Evolutionary conservation across 305 asterid species (phyloP).

Genomic region (Fraxinus latifolia): DNA sequence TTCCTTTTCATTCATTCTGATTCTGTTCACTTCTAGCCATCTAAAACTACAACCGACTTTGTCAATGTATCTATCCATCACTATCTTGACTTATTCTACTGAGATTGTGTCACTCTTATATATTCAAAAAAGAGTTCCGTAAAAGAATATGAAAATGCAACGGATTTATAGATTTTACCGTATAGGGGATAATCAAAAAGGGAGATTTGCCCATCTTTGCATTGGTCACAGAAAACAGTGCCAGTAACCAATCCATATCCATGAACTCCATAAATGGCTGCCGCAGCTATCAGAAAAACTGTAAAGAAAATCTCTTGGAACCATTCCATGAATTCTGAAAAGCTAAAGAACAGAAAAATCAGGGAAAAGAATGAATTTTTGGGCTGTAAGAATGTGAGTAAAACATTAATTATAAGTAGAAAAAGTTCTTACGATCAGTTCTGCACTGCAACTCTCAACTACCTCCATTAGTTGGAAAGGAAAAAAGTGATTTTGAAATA

Average conservation of each 20-base stretch:
- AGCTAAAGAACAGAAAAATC: conserved; percentile 9
- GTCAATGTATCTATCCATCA: not conserved
- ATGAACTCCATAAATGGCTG: conserved; percentile 41
- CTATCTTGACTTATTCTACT: not conserved
- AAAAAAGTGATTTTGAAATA: not conserved
- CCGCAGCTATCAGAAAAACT: conserved; percentile 42
- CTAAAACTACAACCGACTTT: not conserved
- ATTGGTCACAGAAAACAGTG: conserved; percentile 89
- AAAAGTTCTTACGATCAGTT: not conserved
- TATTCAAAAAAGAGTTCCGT: not conserved
- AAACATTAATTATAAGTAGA: not conserved
- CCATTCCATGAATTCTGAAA: conserved; percentile 34
- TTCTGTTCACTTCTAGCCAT: not conserved
- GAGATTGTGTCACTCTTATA: not conserved
- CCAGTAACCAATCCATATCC: conserved; percentile 68
- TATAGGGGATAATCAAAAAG: conserved; percentile 68
- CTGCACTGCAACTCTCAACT: not conserved
- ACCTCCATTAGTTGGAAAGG: not conserved
- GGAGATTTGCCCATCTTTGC: conserved; percentile 82
- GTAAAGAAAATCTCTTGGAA: conserved; percentile 30
- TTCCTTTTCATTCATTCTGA: not conserved
- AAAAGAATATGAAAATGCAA: not conserved
- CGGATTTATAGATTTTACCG: conserved; percentile 36
- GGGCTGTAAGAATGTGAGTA: not conserved
- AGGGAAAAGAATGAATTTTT: not conserved